Evolutionary conservation across 2,329 filamentous ascomycete genomes (phyloP), one percentile per base, ranked within the genome.

Genomic region (Sporothrix protearum): DNA sequence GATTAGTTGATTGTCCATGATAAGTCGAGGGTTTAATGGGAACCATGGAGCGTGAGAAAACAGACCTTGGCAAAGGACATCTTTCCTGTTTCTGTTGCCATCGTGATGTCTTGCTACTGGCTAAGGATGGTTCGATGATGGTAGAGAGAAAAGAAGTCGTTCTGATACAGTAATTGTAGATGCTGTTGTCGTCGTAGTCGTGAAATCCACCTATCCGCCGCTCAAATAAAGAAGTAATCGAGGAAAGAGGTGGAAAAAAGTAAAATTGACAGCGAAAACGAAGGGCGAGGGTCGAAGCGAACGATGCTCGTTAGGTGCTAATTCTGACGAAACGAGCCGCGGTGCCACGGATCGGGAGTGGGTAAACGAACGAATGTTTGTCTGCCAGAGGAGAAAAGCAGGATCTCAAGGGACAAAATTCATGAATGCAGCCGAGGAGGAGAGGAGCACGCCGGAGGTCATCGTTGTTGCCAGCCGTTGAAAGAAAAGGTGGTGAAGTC

Each of bases 41-140:
- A 2, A 10, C 12, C 55, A 19, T 14, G 22, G 19, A 33, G 22
- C 42, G 30, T 19, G 42, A 36, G 22, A 6, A 28, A 51, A 73
- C 84, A 72, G 83, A 92, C 91, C 86, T 92, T 93, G 81, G 91
- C 91, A 84, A 94, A 94, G 57, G 91, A 92, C 76, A 90, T 86
- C 80, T 88, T 89, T 69, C 82, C 82, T 71, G 82, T 75, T 75
- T 86, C 85, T 74, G 83, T 77, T 76, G 83, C 80, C 76, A 84
- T 80, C 77, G 78, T 77, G 71, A 82, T 81, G 71, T 82, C 79
- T 63, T 33, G 28, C 39, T 22, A 7, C 19, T 39, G 19, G 55
- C 19, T 3, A 39, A 61, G 19, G 42, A 9, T 28, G n/a, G n/a
- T 57, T 3, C 0, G 10, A 22, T 39, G 66, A 36, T 12, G n/a